These are phyloP conservation scores for barrel medic (Medicago truncatula) DNA, from an alignment of 306 rosid genomes.

Conservation along the genomic window MtrunA17r5.0-ANR NC_053044.1:57905501-57906000, in stretches of 20 bases:
- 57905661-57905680: background rate
- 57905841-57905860: slow-evolving; percentile 67
- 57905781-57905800: background rate
- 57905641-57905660: background rate
- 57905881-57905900: slow-evolving; percentile 81
- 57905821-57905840: slow-evolving; percentile 52
- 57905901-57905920: slow-evolving; percentile 72
- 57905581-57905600: slow-evolving; percentile 65
- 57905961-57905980: slow-evolving; percentile 83
- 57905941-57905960: slow-evolving; percentile 84
- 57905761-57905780: background rate
- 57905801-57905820: background rate
- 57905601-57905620: slow-evolving; percentile 81
- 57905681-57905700: background rate
- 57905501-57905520: slow-evolving; percentile 89
- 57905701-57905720: background rate
- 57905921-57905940: slow-evolving; percentile 79
- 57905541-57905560: slow-evolving; percentile 82
- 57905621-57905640: slow-evolving; percentile 7
- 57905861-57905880: slow-evolving; percentile 69
- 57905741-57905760: background rate
- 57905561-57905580: slow-evolving; percentile 72
- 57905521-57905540: slow-evolving; percentile 78
- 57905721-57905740: too few species aligned
- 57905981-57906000: slow-evolving; percentile 94